Evolutionary conservation across 345 rosid species (phyloP).

Genomic region (Gossypioides kirkii): DNA sequence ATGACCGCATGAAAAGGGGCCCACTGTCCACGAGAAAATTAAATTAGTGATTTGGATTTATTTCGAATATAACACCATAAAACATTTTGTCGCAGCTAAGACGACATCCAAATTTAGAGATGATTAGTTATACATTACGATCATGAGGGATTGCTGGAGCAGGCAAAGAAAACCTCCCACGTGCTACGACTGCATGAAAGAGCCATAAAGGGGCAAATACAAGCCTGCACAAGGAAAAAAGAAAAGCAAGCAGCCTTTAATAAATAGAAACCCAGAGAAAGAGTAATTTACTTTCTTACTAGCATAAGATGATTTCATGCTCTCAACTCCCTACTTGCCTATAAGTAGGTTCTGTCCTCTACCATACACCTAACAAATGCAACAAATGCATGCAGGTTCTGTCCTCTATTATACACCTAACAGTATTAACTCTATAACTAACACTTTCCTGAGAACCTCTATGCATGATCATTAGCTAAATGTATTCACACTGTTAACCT

Average conservation of each 20-base stretch:
- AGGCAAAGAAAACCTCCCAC: conserved; percentile 89
- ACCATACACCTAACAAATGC: neutral
- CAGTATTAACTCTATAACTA: neutral
- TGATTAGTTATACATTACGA: conserved; percentile 49
- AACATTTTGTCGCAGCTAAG: conserved; percentile 2
- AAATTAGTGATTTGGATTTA: neutral
- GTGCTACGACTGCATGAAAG: conserved; percentile 77
- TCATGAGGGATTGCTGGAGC: conserved; percentile 85
- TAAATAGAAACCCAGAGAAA: neutral
- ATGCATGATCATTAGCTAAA: neutral
- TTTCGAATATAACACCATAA: neutral
- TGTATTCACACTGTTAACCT: conserved; percentile 2
- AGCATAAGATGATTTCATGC: neutral
- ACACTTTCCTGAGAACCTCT: neutral
- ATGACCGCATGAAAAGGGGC: conserved; percentile 75
- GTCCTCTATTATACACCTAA: neutral
- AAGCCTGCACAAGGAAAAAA: conserved; percentile 45
- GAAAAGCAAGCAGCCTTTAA: neutral
- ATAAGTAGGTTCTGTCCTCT: neutral
- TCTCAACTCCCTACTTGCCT: neutral
- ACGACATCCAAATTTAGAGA: conserved; percentile 6
- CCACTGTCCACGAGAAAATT: conserved; percentile 58
- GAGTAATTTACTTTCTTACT: neutral
- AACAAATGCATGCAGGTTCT: neutral
- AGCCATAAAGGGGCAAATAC: conserved; percentile 71